phyloP scores from a whole-genome alignment of 1,139 yeast species.

The Kodamaea suecica region DNA sequence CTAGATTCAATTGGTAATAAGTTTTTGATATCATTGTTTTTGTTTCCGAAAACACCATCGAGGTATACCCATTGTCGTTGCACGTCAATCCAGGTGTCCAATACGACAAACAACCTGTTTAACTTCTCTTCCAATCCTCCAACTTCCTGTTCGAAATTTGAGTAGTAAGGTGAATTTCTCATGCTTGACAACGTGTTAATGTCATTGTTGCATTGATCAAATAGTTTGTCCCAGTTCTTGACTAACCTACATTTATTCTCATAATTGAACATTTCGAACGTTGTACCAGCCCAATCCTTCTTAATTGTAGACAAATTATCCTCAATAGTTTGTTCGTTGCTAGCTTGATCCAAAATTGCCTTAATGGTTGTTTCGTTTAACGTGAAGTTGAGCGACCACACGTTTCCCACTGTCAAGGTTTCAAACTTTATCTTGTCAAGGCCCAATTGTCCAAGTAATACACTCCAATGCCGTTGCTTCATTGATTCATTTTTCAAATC shows the following conservation, averaged over 20 bases:
- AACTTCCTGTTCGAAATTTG: constrained; percentile 60
- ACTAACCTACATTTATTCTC: constrained; percentile 55
- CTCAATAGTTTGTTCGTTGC: constrained; percentile 68
- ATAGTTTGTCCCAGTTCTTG: constrained; percentile 64
- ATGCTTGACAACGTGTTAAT: constrained; percentile 63
- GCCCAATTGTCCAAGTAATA: constrained; percentile 30
- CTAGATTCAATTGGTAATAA: constrained; percentile 70
- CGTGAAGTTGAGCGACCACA: constrained; percentile 55
- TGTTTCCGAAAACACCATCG: constrained; percentile 70
- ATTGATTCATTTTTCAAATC: constrained; percentile 59
- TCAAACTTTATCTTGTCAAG: constrained; percentile 16
- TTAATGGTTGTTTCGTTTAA: constrained; percentile 48
- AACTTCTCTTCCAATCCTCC: constrained; percentile 55
- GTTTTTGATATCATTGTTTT: constrained; percentile 50
- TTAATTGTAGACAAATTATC: constrained; percentile 49
- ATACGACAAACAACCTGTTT: constrained; percentile 46
- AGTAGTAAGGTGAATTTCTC: constrained; percentile 65
- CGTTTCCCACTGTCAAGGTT: constrained; percentile 46
- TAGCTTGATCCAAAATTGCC: constrained; percentile 59
- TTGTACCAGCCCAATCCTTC: constrained; percentile 44
- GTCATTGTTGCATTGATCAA: constrained; percentile 61
- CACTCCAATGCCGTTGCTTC: constrained; percentile 68
- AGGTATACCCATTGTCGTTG: constrained; percentile 90
- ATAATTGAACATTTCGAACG: constrained; percentile 57
- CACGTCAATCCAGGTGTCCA: constrained; percentile 77